Evolutionary conservation across 306 rosid genomes (phyloP), one percentile per base, ranked within the genome.

Genomic region (Mucuna pruriens): DNA sequence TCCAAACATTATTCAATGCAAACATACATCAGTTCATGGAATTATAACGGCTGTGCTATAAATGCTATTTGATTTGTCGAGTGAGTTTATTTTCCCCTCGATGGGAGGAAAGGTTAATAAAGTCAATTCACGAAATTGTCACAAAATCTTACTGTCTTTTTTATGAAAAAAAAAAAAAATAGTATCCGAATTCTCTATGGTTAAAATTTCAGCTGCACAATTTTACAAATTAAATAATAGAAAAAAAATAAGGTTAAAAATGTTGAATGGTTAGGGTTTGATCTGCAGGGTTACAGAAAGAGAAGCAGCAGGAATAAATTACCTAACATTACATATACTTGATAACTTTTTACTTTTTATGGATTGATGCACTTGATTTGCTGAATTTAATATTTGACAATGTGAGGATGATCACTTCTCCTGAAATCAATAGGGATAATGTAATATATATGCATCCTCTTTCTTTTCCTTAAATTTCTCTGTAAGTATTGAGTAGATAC

Each of bases 351-450:
- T 57, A 57, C 42, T 34, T 16, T 29, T 64, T 33, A 39, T 38
- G 72, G 51, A 39, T 67, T 67, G 73, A 39, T 39, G 8, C n/a
- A 11, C 52, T 22, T 11, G 20, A 40, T 66, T n/a, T n/a, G 15
- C 7, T n/a, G 26, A 33, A 0, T 17, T 55, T 12, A 39, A 19
- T 74, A 9, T 20, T 17, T 40, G 1, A 58, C 15, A 29, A 42
- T 45, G 42, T 17, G 5, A 57, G 9, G 39, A 48, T 31, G 42
- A 48, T 34, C 25, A 65, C 33, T 64, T 36, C 48, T 25, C 62
- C 39, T 76, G 51, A 76, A 76, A 62, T 45, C 36, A 62, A 45
- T 62, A 9, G 20, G 71, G 34, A 76, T 76, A 62, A 58, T 60
- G 42, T 40, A 58, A 15, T 61, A n/a, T 61, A n/a, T 29, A 45